Evolutionary conservation across 352 stramenopile species (phyloP).

Genomic region (Phytophthora sansomeana): DNA sequence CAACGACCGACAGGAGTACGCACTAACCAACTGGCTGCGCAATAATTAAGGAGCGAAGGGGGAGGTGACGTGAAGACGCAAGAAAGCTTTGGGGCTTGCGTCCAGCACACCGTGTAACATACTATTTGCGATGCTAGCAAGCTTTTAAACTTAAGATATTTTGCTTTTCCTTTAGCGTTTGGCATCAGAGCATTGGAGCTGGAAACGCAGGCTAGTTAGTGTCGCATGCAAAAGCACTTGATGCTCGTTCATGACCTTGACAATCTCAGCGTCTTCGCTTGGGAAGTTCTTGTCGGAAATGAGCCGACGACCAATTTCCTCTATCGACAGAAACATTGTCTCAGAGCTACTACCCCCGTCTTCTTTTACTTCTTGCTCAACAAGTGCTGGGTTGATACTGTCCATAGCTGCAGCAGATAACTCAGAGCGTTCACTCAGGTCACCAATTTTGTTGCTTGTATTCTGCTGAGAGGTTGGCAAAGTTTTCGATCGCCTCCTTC

Average conservation of each 20-base stretch:
- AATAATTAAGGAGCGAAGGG: constrained; percentile 42
- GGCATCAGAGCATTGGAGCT: constrained; percentile 15
- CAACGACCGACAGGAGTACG: constrained; percentile 61
- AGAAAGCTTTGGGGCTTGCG: constrained; percentile 13
- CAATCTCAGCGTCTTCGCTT: constrained; percentile 27
- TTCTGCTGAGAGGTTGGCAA: background rate
- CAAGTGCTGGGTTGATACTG: background rate
- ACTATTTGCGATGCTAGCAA: constrained; percentile 33
- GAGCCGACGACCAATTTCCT: constrained; percentile 40
- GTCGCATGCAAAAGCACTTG: constrained; percentile 21
- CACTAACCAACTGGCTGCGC: constrained; percentile 73
- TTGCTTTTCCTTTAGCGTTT: constrained; percentile 13
- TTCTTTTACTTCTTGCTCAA: constrained; percentile 1
- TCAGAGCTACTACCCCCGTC: background rate
- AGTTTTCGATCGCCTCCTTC: constrained; percentile 23
- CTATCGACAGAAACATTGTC: constrained; percentile 36
- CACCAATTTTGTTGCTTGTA: background rate
- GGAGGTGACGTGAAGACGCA: background rate
- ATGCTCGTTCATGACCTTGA: constrained; percentile 40
- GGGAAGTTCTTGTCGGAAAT: constrained; percentile 43
- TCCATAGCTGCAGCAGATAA: background rate
- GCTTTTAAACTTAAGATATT: constrained; percentile 21
- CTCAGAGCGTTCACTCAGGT: background rate
- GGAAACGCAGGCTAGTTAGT: constrained; percentile 16
- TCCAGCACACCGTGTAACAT: constrained; percentile 35